Conservation (phyloP, 768 basidiomycete genomes). For the Trametes meyenii region DNA sequence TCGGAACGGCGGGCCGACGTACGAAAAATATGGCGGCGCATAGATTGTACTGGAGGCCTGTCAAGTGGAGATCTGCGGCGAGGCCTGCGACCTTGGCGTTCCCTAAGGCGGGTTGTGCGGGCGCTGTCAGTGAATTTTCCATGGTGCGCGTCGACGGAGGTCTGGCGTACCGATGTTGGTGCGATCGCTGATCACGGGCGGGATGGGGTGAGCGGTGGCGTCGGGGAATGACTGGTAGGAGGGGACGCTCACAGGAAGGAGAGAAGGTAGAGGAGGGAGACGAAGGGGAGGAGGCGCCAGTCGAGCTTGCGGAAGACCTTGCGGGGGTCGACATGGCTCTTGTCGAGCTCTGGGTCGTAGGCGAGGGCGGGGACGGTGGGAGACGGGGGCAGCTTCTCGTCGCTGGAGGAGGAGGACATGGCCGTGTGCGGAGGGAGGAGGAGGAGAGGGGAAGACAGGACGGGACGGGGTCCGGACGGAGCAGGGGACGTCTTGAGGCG, state of each 20-base stretch:
- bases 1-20: background rate
- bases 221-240: background rate
- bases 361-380: background rate
- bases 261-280: conserved; percentile 16
- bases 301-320: conserved; percentile 18
- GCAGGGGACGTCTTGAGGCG: background rate
- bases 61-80: conserved; percentile 6
- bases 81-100: conserved; percentile 18
- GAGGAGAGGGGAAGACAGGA: background rate
- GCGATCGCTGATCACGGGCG: conserved; percentile 6
- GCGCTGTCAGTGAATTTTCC: background rate
- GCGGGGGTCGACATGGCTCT: background rate
- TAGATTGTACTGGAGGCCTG: conserved; percentile 16
- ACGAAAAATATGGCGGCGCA: conserved; percentile 14
- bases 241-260: conserved; percentile 14
- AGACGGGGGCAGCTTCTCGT: background rate
- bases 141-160: background rate
- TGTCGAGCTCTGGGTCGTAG: background rate
- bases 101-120: background rate
- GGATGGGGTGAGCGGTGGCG: conserved; percentile 1
- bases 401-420: background rate
- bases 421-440: background rate
- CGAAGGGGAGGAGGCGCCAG: conserved; percentile 9
- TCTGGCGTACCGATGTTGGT: conserved; percentile 10
- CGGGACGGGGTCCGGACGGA: background rate